phyloP scores from a whole-genome alignment of 495 filamentous ascomycete species.

The Corynascus novoguineensis region DNA sequence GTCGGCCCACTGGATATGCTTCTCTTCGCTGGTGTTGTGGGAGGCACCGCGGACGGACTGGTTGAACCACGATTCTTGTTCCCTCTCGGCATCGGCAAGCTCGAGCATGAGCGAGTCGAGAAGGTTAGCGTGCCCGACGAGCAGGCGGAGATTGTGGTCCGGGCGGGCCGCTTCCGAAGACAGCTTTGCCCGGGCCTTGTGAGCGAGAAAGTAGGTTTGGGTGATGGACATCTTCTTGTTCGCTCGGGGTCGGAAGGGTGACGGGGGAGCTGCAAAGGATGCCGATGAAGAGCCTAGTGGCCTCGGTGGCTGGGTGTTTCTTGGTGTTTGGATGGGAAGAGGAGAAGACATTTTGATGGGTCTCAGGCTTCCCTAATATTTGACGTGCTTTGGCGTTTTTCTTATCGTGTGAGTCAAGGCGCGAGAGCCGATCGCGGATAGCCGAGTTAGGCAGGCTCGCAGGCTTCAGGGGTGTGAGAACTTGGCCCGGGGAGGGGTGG shows the following conservation, averaged over 20 bases:
- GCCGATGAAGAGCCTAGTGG: constrained; percentile 15
- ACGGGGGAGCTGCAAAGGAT: constrained; percentile 19
- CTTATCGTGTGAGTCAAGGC: constrained; percentile 30
- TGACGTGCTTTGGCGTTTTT: constrained; percentile 23
- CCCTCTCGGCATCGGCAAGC: constrained; percentile 86
- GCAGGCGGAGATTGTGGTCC: constrained; percentile 89
- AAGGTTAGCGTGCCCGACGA: constrained; percentile 96
- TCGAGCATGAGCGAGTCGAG: constrained; percentile 95
- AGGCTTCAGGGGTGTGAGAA: constrained; percentile 9
- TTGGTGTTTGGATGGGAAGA: constrained; percentile 26
- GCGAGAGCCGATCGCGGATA: constrained; percentile 28
- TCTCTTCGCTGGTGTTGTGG: constrained; percentile 38
- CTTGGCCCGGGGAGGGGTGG: constrained; percentile 19
- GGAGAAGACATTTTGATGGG: constrained; percentile 28
- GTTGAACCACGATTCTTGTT: constrained; percentile 98
- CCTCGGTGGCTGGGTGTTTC: constrained; percentile 15
- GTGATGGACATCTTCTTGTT: constrained; percentile 85
- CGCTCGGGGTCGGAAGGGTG: constrained; percentile 28
- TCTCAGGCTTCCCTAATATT: constrained; percentile 22
- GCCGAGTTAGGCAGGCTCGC: constrained; percentile 16
- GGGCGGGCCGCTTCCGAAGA: constrained; percentile 78
- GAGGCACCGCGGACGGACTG: constrained; percentile 77
- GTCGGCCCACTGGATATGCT: constrained; percentile 86
- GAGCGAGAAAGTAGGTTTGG: constrained; percentile 95
- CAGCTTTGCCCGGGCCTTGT: constrained; percentile 94